These are phyloP conservation scores for Incumbomyces delicatus DNA, from an alignment of 2,329 filamentous ascomycete genomes.

Conservation along the genomic window DNA sequence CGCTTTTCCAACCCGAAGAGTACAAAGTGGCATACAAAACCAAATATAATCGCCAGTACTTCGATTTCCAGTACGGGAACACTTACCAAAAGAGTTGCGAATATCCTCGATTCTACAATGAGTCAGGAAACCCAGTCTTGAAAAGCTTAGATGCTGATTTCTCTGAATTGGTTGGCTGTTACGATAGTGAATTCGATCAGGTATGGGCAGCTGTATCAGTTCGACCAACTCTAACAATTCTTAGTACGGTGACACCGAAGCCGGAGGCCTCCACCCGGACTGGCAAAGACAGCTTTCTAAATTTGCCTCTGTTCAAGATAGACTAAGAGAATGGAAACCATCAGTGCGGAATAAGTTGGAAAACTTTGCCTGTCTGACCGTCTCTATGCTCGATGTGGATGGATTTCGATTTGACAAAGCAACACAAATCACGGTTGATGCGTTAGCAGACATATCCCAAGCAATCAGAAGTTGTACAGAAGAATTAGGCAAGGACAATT, in stretches of 20 bases:
- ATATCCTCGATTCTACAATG: conserved; percentile 55
- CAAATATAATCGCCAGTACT: conserved; percentile 37
- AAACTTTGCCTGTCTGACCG: conserved; percentile 52
- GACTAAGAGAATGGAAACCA: conserved; percentile 53
- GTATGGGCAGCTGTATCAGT: conserved; percentile 47
- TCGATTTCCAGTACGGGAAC: conserved; percentile 49
- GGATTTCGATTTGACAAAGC: conserved; percentile 58
- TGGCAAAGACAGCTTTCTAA: conserved; percentile 56
- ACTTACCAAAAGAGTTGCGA: conserved; percentile 43
- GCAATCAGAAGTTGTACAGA: conserved; percentile 48
- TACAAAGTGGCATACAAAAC: conserved; percentile 50
- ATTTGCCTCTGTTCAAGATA: conserved; percentile 58
- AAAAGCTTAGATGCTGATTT: conserved; percentile 30
- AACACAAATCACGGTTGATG: conserved; percentile 52
- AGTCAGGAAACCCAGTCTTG: conserved; percentile 43
- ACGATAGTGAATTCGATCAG: no score
- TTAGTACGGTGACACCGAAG: conserved; percentile 54
- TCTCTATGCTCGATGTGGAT: conserved; percentile 52
- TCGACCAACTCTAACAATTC: conserved; percentile 51
- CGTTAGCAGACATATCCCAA: conserved; percentile 46
- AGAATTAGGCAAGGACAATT: conserved; percentile 49
- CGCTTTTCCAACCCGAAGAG: conserved; percentile 46
- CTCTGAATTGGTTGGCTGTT: conserved; percentile 28
- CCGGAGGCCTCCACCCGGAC: conserved; percentile 53
- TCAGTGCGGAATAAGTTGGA: conserved; percentile 47